Base-by-base conservation (phyloP, 2,329 filamentous ascomycete species). In the Claviceps arundinis region DNA sequence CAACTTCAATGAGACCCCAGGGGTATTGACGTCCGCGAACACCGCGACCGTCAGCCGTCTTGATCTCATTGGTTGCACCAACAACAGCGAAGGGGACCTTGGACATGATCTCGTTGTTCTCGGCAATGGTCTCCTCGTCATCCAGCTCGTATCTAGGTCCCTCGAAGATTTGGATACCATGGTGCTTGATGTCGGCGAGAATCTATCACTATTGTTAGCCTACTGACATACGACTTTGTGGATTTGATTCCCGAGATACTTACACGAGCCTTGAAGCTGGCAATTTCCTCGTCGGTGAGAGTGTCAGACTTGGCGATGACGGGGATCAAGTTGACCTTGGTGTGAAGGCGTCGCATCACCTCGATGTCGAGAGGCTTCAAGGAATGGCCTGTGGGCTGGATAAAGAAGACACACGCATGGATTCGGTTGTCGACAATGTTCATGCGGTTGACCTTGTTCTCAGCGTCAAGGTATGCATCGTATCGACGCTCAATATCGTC, bases 371-470 rank as follows among this genome's bases (percentile, higher is more conserved):
- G 78, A 57, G 93, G 93, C 84, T 98, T 98, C 65, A 98, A 77
- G 37, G 93, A 95, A 78, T 98, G 93, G 56, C 93, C 93, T 37
- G 93, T 98, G 60, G 93, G 93, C 75, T 98, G 91, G 64, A 98
- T 96, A 77, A 98, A 98, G 82, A 96, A 98, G 57, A 98, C 93
- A 65, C 94, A 97, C 52, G 93, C 93, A 65, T 98, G 93, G 58
- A 98, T 94, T 63, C 93, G 87, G 80, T 97, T 98, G 75, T 98
- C 93, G 57, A 98, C 86, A 70, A 97, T 97, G 80, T 98, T 98
- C 84, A 96, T 95, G 64, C 93, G 89, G 79, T 98, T 98, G 70
- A 98, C 89, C 82, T 97, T 98, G 83, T 98, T 98, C 81, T 98
- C 93, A 46, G 93, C 91, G 72, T 98, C 93, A 55, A 98, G 80